Evolutionary conservation across 768 basidiomycete genomes (phyloP).

Genomic region (Trametes cubensis): DNA sequence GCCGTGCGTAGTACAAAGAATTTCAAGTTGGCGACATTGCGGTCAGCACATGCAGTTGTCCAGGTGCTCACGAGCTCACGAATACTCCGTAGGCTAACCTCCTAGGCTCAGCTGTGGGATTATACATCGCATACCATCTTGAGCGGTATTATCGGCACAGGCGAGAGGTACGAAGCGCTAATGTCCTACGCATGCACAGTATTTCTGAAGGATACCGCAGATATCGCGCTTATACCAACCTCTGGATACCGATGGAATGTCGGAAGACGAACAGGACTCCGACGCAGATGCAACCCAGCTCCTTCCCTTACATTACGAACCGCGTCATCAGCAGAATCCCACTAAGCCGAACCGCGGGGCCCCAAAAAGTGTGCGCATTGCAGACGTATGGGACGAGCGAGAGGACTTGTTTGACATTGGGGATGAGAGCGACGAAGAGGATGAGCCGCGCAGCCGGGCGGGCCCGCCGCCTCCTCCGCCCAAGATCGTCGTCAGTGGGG

Average conservation of each 20-base stretch:
- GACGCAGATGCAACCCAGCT: slow-evolving; percentile 59
- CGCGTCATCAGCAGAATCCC: slow-evolving; percentile 16
- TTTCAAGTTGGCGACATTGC: slow-evolving; percentile 75
- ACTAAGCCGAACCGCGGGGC: slow-evolving; percentile 17
- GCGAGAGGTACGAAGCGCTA: slow-evolving; percentile 65
- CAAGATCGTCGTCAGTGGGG: slow-evolving; percentile 28
- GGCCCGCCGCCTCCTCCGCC: slow-evolving; percentile 25
- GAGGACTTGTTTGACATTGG: slow-evolving; percentile 77
- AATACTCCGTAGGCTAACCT: slow-evolving; percentile 65
- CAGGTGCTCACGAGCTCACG: neutral
- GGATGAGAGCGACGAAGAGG: slow-evolving; percentile 62
- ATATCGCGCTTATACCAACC: slow-evolving; percentile 81
- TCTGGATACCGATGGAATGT: slow-evolving; percentile 49
- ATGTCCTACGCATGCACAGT: neutral
- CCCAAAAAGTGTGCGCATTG: slow-evolving; percentile 43
- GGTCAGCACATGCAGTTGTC: slow-evolving; percentile 44
- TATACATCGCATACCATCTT: slow-evolving; percentile 65
- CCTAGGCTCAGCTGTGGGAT: slow-evolving; percentile 69
- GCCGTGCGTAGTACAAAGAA: slow-evolving; percentile 56
- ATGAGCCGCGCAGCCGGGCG: slow-evolving; percentile 12
- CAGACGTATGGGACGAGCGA: slow-evolving; percentile 76
- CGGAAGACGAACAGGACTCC: slow-evolving; percentile 54
- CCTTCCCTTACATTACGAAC: slow-evolving; percentile 52
- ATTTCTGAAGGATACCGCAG: slow-evolving; percentile 38
- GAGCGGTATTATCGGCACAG: slow-evolving; percentile 79